Base-by-base conservation (phyloP, 208 protist genomes). In the Leishmania amazonensis region DNA sequence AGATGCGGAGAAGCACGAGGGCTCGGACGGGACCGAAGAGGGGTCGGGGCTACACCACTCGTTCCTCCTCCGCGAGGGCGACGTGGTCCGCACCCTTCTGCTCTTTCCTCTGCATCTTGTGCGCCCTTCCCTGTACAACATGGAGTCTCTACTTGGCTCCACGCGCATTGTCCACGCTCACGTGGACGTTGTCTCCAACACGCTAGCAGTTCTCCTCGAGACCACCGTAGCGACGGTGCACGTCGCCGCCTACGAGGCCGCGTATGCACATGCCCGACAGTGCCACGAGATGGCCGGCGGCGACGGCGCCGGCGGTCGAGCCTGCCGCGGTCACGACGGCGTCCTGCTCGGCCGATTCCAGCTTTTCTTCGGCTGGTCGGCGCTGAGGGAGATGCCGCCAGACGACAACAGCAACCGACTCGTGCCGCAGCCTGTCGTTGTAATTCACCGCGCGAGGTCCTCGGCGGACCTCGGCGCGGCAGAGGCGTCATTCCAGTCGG, bases 331-430 rank as follows among this genome's bases (percentile, higher is more conserved):
- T 38, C 70, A n/a, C 2, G 70, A 70, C 13, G 89, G 81, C 21
- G 81, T 93, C 45, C 84, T 91, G 62, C 87, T 87, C 54, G 91
- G 85, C 65, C 91, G 86, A 79, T 93, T 94, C 76, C 86, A 53
- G 65, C 81, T 94, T 21, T 76, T 62, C n/a, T 89, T 91, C 79
- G 91, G 93, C 17, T 96, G 93, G 92, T 81, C 87, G 31, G 87
- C 87, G 28, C 64, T 93, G 51, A 64, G 79, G 45, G 91, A 95
- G 64, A 90, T 95, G 83, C 93, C 93, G 64, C 83, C 83, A 70
- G 91, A 96, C 65, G 89, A 89, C 54, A 94, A 96, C 83, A 92
- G 91, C 74, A 87, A 91, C 73, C 90, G 93, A 47, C 80, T 95
- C 72, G 47, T 95, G 3, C 91, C 93, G 35, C 91, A 96, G 84